Evolutionary conservation across 352 stramenopile species (phyloP), one percentile per base, ranked within the genome.

Genomic region (Globisporangium orthogonon): DNA sequence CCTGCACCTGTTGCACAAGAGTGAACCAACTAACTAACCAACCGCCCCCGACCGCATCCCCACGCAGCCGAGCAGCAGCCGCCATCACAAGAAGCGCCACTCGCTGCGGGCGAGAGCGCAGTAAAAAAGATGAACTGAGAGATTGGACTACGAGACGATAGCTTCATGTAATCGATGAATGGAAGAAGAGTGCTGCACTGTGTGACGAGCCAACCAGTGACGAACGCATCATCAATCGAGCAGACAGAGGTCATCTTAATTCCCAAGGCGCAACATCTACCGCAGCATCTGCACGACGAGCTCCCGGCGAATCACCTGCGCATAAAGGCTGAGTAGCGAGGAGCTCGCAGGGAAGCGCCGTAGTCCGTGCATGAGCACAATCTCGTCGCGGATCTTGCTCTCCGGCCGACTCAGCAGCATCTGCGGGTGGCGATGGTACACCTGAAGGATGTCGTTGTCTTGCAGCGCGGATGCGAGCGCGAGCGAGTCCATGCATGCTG

Each of bases 341-440:
- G 59, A 35, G 58, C 71, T 86, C 9, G 60, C 63, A 31, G 79
- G 79, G 46, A 87, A 80, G 10, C 66, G 66, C 7, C 62, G 69
- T 31, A 89, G 51, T 10, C 66, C 78, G 51, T 80, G 65, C 65
- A 87, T 87, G 55, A 89, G 79, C 53, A 85, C 52, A 29, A 89
- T 67, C 56, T 89, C 78, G 15, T 77, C 61, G 29, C 74, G 69
- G 31, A 87, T 72, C 49, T 68, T 62, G 54, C 35, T 10, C 67
- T 87, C 72, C 46, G 18, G 50, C 29, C 53, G 39, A 31, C 63
- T 70, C 39, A 83, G 70, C 57, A 72, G n/a, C 18, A 67, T 52
- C 4, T 10, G 45, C 40, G 64, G 60, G 37, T 66, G 60, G 29
- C 60, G 55, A 11, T 67, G 43, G 31, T 74, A 83, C n/a, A 82